These are phyloP conservation scores for Globisporangium orthogonon DNA, from an alignment of 352 stramenopile species.

Conservation along the genomic window DNA sequence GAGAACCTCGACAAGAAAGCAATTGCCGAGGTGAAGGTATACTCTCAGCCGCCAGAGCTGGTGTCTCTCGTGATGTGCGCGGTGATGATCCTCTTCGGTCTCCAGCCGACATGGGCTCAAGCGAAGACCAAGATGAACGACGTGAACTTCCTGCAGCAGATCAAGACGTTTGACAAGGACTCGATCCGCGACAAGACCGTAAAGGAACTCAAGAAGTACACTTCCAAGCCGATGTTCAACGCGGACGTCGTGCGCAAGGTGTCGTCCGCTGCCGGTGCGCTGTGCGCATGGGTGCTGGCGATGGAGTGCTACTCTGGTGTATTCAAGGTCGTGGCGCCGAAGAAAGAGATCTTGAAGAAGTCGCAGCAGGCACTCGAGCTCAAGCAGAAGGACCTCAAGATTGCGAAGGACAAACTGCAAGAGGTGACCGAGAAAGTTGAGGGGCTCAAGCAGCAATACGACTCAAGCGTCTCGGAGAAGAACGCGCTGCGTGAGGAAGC, in stretches of 20 bases:
- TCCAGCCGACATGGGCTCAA: constrained; percentile 89
- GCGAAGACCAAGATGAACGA: constrained; percentile 94
- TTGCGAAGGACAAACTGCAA: constrained; percentile 86
- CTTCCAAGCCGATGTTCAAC: constrained; percentile 77
- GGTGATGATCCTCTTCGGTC: constrained; percentile 95
- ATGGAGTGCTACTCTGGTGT: constrained; percentile 91
- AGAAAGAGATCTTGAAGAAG: constrained; percentile 85
- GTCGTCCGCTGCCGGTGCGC: constrained; percentile 77
- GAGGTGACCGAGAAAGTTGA: constrained; percentile 92
- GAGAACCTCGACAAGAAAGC: constrained; percentile 94
- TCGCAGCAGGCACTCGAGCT: constrained; percentile 80
- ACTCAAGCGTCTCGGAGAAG: constrained; percentile 91
- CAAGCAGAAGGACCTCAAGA: constrained; percentile 86
- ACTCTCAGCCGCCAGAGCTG: constrained; percentile 87
- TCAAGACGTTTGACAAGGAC: constrained; percentile 96
- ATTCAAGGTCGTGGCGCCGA: constrained; percentile 85
- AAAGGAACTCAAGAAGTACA: constrained; percentile 94
- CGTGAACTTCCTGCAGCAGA: constrained; percentile 90
- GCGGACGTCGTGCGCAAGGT: constrained; percentile 88
- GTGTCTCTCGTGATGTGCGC: constrained; percentile 92
- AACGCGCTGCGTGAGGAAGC: constrained; percentile 91
- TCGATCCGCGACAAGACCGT: constrained; percentile 91
- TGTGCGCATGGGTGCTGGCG: constrained; percentile 90
- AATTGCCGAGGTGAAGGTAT: constrained; percentile 95
- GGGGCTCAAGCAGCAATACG: constrained; percentile 88